A percentile compares a stretch with the other conserved stretches of the same genome.
These are phyloP conservation scores for Rhodotorula sp. DNA, from an alignment of 1,284 basidiomycete species.

Conservation along the genomic window DNA sequence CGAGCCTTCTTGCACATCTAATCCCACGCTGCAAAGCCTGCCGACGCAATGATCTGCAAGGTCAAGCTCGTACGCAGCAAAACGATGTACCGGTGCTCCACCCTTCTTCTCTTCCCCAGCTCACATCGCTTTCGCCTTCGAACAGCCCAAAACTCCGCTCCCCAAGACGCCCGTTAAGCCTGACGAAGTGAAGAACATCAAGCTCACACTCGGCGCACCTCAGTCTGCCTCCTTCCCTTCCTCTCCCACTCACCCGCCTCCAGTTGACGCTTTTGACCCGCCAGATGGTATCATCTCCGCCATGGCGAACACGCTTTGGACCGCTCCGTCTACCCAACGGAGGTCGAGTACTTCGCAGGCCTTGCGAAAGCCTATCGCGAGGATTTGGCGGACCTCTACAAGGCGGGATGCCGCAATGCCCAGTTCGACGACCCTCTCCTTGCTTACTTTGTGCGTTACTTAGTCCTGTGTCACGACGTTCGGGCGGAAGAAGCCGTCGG, in stretches of 20 bases:
- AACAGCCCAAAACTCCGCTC: conserved; percentile 47
- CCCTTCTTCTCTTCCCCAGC: conserved; percentile 46
- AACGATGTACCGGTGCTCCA: conserved; percentile 57
- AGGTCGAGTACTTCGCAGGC: conserved; percentile 72
- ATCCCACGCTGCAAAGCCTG: conserved; percentile 45
- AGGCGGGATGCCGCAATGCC: conserved; percentile 65
- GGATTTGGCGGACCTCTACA: conserved; percentile 70
- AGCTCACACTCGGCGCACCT: conserved; percentile 71
- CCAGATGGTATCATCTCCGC: conserved; percentile 64
- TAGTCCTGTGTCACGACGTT: no score
- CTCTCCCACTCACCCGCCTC: background rate
- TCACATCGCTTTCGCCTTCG: conserved; percentile 28
- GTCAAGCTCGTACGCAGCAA: conserved; percentile 62
- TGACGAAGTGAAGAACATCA: conserved; percentile 54
- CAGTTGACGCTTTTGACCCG: background rate
- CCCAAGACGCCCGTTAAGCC: conserved; percentile 45
- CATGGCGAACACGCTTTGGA: conserved; percentile 55
- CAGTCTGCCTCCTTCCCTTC: conserved; percentile 44
- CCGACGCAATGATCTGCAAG: conserved; percentile 45
- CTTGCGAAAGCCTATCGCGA: conserved; percentile 65
- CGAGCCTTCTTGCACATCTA: background rate
- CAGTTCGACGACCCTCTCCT: conserved; percentile 56
- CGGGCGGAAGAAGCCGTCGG: no score
- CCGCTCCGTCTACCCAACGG: conserved; percentile 60
- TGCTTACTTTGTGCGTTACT: no score